These are phyloP conservation scores for Chaetomiaceae sp. DNA, from an alignment of 2,329 filamentous ascomycete species.

Conservation along the genomic window DNA sequence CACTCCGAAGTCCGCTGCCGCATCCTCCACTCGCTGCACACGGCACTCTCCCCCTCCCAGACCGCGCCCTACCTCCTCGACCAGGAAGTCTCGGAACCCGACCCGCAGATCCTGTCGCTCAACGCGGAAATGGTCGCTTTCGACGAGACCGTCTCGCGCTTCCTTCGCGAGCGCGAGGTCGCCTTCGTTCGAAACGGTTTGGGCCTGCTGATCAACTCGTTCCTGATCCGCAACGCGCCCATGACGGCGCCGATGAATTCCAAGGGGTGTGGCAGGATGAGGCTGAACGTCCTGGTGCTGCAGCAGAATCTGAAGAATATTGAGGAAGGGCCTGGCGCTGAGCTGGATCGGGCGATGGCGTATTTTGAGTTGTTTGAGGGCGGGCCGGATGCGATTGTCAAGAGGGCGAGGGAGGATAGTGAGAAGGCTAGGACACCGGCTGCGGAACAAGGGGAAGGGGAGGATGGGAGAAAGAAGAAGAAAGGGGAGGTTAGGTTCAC, in stretches of 20 bases:
- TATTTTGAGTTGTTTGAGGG: conserved; percentile 67
- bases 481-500: conserved; percentile 40
- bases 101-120: conserved; percentile 74
- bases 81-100: conserved; percentile 71
- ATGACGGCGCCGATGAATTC: conserved; percentile 78
- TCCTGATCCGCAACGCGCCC: conserved; percentile 67
- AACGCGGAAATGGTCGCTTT: conserved; percentile 83
- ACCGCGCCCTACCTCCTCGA: conserved; percentile 60
- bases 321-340: conserved; percentile 56
- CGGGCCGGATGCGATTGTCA: conserved; percentile 62
- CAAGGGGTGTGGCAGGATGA: conserved; percentile 79
- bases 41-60: conserved; percentile 54
- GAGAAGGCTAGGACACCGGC: conserved; percentile 28
- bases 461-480: conserved; percentile 14
- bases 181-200: conserved; percentile 74
- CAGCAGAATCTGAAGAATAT: conserved; percentile 97
- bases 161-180: conserved; percentile 67
- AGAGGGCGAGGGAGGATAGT: conserved; percentile 51
- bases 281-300: conserved; percentile 88
- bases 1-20: conserved; percentile 87
- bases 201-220: conserved; percentile 70
- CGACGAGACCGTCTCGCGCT: conserved; percentile 73
- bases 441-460: conserved; percentile 11
- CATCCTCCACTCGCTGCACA: conserved; percentile 72
- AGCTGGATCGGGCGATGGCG: conserved; percentile 57